Conservation (phyloP, 148 eudicot genomes). For the Camellia granthamiana region DNA sequence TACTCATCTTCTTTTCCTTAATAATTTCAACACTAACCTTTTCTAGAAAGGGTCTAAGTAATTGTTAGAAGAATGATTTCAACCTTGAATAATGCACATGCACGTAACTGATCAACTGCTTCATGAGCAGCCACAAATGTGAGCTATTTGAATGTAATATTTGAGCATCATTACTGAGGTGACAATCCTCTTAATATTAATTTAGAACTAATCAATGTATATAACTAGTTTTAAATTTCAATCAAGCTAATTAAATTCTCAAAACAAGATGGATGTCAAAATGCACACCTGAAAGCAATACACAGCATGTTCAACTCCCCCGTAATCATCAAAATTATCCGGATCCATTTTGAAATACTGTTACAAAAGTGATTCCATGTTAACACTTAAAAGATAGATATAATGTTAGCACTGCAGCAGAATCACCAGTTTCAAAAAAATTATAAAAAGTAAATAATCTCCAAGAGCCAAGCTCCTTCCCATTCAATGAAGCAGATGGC, state of each 20-base stretch:
- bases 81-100: no score
- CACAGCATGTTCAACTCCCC: constrained; percentile 68
- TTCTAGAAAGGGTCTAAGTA: not conserved
- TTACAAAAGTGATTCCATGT: constrained; percentile 14
- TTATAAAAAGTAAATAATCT: no score
- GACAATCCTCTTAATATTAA: not conserved
- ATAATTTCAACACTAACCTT: not conserved
- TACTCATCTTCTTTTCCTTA: not conserved
- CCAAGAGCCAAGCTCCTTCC: no score
- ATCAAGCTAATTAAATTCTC: not conserved
- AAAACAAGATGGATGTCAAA: constrained; percentile 7
- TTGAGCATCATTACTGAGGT: not conserved
- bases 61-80: not conserved
- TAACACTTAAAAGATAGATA: constrained; percentile 7
- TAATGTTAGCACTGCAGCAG: not conserved
- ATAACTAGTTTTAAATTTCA: constrained; percentile 2
- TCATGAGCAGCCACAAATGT: constrained; percentile 1
- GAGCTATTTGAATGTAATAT: not conserved
- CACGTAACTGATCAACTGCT: not conserved
- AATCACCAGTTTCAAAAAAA: not conserved
- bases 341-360: constrained; percentile 80
- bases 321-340: constrained; percentile 56
- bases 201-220: not conserved
- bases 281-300: constrained; percentile 67
- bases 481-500: no score